Percentiles rank a stretch among this genome's conserved stretches.
Evolutionary conservation across 495 filamentous ascomycete species (phyloP).

Genomic region (Penicillium paradoxum): DNA sequence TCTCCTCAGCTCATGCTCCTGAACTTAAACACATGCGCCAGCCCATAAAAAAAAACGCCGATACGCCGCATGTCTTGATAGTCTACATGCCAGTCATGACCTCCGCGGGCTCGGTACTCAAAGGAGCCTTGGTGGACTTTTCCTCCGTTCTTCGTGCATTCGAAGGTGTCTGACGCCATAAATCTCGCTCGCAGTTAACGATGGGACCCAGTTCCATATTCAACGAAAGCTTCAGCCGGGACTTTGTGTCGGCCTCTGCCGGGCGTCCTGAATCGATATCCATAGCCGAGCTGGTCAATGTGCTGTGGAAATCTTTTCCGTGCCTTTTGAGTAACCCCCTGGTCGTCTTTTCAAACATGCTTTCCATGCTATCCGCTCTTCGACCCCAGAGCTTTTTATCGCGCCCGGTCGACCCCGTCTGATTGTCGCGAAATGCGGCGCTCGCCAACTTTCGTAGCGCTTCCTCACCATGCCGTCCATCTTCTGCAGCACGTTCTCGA

Average conservation of each 20-base stretch:
- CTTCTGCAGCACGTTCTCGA: conserved; percentile 65
- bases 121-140: conserved; percentile 24
- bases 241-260: conserved; percentile 26
- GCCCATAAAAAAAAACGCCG: conserved; percentile 24
- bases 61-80: conserved; percentile 10
- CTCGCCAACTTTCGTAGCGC: conserved; percentile 63
- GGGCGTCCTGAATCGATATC: conserved; percentile 31
- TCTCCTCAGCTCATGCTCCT: conserved; percentile 33
- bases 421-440: conserved; percentile 44
- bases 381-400: conserved; percentile 45
- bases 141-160: conserved; percentile 28
- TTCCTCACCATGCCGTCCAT: conserved; percentile 68
- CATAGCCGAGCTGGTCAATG: conserved; percentile 19
- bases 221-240: conserved; percentile 24
- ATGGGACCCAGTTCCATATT: conserved; percentile 43
- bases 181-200: conserved; percentile 44
- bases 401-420: conserved; percentile 29
- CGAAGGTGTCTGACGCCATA: conserved; percentile 36
- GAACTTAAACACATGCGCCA: conserved; percentile 17
- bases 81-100: conserved; percentile 26
- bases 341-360: conserved; percentile 48
- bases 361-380: conserved; percentile 41
- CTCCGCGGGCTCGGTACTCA: conserved; percentile 26
- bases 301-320: conserved; percentile 17
- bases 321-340: conserved; percentile 35